Base-by-base conservation (phyloP, 176 grass and related monocot genomes). In the Triticum monococcum region DNA sequence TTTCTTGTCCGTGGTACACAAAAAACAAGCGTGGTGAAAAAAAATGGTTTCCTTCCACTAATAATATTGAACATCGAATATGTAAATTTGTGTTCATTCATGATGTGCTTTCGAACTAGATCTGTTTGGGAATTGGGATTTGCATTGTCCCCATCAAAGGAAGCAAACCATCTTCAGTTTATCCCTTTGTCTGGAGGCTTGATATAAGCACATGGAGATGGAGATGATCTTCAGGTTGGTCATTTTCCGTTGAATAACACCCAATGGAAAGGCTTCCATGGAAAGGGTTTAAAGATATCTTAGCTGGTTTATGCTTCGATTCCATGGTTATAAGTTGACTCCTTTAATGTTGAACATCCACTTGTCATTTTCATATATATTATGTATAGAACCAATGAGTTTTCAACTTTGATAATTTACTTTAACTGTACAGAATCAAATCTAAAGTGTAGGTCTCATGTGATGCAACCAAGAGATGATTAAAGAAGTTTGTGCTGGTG, bases 371-470 rank as follows among this genome's bases (percentile, higher is more conserved):
- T 70, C 7, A 41, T 31, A 52, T 72, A 84, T 80, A 87, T 71
- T 71, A 87, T 74, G 75, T 74, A 63, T 86, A 89, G 23, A 77
- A 46, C 48, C 74, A 88, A 81, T 81, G 43, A 59, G 56, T 63
- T 33, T 82, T 82, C 7, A 54, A 38, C 37, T 38, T 78, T 22
- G 32, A 65, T 83, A 75, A 4, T 48, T 48, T 16, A 7, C 72
- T 86, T 75, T 77, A 79, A 81, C 48, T 54, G 40, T 26, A 67
- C 38, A 77, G 89, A 86, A 72, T 81, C 88, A 74, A 72, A 84
- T 86, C 50, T 83, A 88, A 78, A 67, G 23, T 88, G 25, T 48
- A 86, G 64, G 68, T 81, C 46, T 75, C 79, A 62, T 83, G 89
- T 3, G 68, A 79, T 59, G 63, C 33, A 75, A 37, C 12, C 12